Evolutionary conservation across 208 protist genomes (phyloP), one percentile per base, ranked within the genome.

Genomic region (Leptomonas pyrrhocoris): DNA sequence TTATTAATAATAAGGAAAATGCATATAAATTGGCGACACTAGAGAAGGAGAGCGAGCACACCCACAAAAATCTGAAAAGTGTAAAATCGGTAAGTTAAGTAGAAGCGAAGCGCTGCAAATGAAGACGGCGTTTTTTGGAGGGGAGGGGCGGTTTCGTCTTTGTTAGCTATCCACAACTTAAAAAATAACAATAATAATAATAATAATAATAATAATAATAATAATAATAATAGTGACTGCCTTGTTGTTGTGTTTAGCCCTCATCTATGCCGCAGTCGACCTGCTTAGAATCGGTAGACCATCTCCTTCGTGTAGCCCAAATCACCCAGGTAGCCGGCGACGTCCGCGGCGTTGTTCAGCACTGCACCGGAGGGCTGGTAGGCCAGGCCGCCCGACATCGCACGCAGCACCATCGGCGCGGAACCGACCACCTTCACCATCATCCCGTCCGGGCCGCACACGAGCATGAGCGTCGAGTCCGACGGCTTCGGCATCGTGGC

Each of bases 361-460:
- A 91, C 79, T 28, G 85, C 73, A 42, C 84, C 85, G 13, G 89
- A 75, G 58, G 89, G 90, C 74, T 95, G 90, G 69, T 92, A 92
- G 15, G 86, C 86, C 28, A 77, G 57, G 13, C 90, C 90, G 30
- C 86, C 74, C 13, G 86, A 93, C 86, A 92, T 92, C 23, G 85
- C 83, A 38, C 80, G 82, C 55, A 93, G 43, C 56, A 94, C 83
- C 54, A 66, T 59, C 40, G 75, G 73, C 2, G 87, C 69, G 4
- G 86, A 53, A 40, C 93, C 93, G 49, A 81, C 77, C 2, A 97
- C 67, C 51, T 83, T 80, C 43, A 77, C 76, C 86, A 97, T 92
- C 89, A 97, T 95, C 50, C 49, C 72, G 68, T 94, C 88, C 4
- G 92, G 92, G 15, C 94, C 94, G 70, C 92, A 98, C 43, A 98